Evolutionary conservation across 2,329 filamentous ascomycete genomes (phyloP).

Genomic region (Beauveria sp.): DNA sequence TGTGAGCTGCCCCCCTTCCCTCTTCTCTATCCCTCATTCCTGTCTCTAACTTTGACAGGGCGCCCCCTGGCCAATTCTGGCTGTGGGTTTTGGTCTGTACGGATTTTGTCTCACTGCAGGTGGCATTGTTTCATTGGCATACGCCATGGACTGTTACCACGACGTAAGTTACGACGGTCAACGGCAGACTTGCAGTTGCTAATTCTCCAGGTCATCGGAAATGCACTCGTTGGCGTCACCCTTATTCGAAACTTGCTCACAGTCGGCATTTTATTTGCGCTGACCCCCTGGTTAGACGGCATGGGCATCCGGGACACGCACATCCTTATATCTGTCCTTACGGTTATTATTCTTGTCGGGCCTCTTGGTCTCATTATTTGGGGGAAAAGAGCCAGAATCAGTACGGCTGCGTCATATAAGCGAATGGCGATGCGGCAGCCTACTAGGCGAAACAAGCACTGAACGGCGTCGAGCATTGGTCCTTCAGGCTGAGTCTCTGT

Average conservation of each 20-base stretch:
- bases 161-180: conserved; percentile 21
- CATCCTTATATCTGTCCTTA: conserved; percentile 11
- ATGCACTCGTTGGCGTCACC: conserved; percentile 18
- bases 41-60: conserved; percentile 17
- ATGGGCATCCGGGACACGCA: conserved; percentile 17
- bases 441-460: neutral
- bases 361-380: conserved; percentile 12
- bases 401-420: conserved; percentile 10
- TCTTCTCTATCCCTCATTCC: neutral
- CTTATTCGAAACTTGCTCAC: conserved; percentile 19
- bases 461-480: neutral
- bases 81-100: conserved; percentile 27
- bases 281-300: conserved; percentile 17
- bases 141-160: conserved; percentile 28
- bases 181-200: neutral
- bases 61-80: conserved; percentile 31
- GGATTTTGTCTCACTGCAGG: conserved; percentile 29
- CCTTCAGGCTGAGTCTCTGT: too few species aligned
- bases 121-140: conserved; percentile 25
- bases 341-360: conserved; percentile 8
- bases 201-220: conserved; percentile 17
- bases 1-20: conserved; percentile 17
- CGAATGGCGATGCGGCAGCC: conserved; percentile 6
- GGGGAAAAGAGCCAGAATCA: conserved; percentile 13
- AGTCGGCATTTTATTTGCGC: conserved; percentile 16